Evolutionary conservation across 2,329 filamentous ascomycete species (phyloP).

Genomic region (Thermoascus crustaceus): DNA sequence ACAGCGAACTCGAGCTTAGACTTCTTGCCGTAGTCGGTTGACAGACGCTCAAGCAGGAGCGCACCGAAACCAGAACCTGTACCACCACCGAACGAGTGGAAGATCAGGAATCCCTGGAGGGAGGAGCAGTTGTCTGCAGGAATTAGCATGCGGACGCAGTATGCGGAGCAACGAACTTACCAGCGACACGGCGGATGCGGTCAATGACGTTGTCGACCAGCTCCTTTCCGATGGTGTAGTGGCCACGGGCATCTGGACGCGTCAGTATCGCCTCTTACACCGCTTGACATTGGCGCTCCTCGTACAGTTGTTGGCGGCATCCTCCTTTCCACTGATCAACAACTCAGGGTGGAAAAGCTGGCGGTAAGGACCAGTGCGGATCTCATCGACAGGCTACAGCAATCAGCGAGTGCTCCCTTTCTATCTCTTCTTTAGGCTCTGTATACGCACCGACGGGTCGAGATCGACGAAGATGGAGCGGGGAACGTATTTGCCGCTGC

Average conservation of each 20-base stretch:
- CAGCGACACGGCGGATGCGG: slow-evolving; percentile 55
- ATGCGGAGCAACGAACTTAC: slow-evolving; percentile 30
- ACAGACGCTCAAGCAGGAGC: slow-evolving; percentile 55
- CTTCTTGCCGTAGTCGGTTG: slow-evolving; percentile 60
- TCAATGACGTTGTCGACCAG: slow-evolving; percentile 57
- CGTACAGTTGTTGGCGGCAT: slow-evolving; percentile 60
- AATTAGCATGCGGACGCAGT: background rate
- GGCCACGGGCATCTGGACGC: slow-evolving; percentile 53
- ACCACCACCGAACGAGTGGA: slow-evolving; percentile 61
- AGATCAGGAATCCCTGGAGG: slow-evolving; percentile 60
- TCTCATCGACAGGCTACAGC: slow-evolving; percentile 55
- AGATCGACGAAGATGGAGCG: slow-evolving; percentile 61
- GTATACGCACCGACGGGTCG: slow-evolving; percentile 49
- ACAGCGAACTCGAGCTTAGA: slow-evolving; percentile 60
- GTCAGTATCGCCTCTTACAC: slow-evolving; percentile 10
- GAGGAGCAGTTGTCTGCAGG: slow-evolving; percentile 55
- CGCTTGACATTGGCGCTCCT: background rate
- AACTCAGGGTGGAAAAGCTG: slow-evolving; percentile 59
- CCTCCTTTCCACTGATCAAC: slow-evolving; percentile 60
- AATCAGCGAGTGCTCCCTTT: slow-evolving; percentile 9
- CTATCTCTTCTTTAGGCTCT: background rate
- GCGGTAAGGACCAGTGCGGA: slow-evolving; percentile 55
- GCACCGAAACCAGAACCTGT: slow-evolving; percentile 61
- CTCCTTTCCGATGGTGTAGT: slow-evolving; percentile 63
- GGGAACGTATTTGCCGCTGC: slow-evolving; percentile 58